Base-by-base conservation (phyloP, 129 eudicot genomes). In the Logfia minima region DNA sequence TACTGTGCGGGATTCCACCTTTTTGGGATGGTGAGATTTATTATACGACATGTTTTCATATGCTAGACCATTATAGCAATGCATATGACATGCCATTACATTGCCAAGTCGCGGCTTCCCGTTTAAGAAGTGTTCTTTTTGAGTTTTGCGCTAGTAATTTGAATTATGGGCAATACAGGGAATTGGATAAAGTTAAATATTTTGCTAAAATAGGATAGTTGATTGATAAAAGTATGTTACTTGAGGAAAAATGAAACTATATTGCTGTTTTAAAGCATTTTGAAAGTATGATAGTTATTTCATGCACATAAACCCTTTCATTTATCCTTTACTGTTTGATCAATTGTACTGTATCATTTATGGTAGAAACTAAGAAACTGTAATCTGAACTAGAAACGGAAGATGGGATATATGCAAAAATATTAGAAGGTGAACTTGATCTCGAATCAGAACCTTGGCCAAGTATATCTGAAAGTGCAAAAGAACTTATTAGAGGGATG, bases 401-500 rank as follows among this genome's bases (percentile, higher is more conserved):
- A 66, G 97, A 90, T 65, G 98, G 97, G 41, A 83, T 93, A 78
- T 93, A 90, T 82, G 96, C 88, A 78, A 91, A 90, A 79, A 89
- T 90, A 43, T 83, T 90, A 74, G 80, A 53, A 68, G 98, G 98
- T 11, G 95, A 90, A 72, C 97, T 93, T 75, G 98, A 93, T 80
- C 92, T 93, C 60, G 85, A 71, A 75, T 90, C 98, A 51, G 97
- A 90, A 62, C 98, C 98, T 59, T 93, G 98, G 98, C 98, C 97
- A 16, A 82, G 85, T 74, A 88, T 93, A 83, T 93, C 98, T 4
- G 89, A 84, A 8, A 85, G 95, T 59, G 98, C 98, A 52, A 93
- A 93, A 84, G 98, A 93, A 75, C 88, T 93, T 8, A 88, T 93
- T 2, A 82, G 88, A 76, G 85, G 80, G 87, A 92, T 92, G 98